Base-by-base conservation (phyloP, 805 yeast genomes). In the Cyberlindnera subsufficiens region DNA sequence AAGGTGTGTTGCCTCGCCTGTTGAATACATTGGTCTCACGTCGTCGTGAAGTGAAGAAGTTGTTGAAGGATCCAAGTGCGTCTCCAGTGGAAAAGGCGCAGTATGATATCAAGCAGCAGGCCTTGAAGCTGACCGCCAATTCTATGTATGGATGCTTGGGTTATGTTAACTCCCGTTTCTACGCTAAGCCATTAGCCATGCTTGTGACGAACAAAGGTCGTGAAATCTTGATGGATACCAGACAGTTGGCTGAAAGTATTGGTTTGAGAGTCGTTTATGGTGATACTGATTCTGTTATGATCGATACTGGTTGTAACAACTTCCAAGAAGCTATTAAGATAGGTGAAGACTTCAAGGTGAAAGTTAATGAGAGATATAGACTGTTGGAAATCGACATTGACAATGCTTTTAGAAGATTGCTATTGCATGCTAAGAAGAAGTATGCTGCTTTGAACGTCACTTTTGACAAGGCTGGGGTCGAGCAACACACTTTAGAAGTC, bases 91-190 rank as follows among this genome's bases (percentile, higher is more conserved):
- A 86, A 59, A 77, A 66, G 43, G 83, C 86, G 0, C 96, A 91
- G 58, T 88, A 84, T 71, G 98, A 93, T 62, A 89, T 90, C 58
- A 87, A 90, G 58, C 99, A 93, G 64, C 95, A 85, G 61, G 98
- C 99, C 0, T 75, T 93, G 60, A 93, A 93, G 62, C 72, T 93
- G 60, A 95, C 99, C 3, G 99, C 99, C 25, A 93, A 93, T 65
- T 93, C 99, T n/a, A 91, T 93, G 97, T 93, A 93, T 67, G 99
- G 99, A 59, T 93, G 98, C 75, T 74, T 93, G 55, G 99, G 99
- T 53, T 90, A 82, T 62, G 85, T 84, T 6, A 77, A 84, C 55
- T 88, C 97, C 18, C 76, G 99, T 56, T 93, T 93, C 63, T 91
- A 90, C 58, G 99, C 99, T 11, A 84, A 86, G 58, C 96, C 98